phyloP scores from a whole-genome alignment of 108 stramenopile genomes.

The Fistulifera pelliculosa region DNA sequence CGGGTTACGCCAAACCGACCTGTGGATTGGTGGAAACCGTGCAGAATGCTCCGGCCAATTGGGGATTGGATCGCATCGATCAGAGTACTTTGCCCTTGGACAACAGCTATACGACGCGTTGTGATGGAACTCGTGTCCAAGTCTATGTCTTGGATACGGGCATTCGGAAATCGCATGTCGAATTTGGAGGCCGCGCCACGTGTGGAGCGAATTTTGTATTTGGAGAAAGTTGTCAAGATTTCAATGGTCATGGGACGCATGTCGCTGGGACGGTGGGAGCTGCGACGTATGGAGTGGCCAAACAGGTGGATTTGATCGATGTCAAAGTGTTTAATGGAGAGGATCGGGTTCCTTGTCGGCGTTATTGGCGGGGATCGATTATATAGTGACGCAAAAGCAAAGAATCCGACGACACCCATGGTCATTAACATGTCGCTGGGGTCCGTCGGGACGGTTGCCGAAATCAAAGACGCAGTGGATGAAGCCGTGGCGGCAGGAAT shows the following conservation, averaged over 20 bases:
- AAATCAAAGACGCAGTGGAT: neutral
- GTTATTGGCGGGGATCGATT: neutral
- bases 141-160: slow-evolving; percentile 3
- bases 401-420: too few relatives aligned
- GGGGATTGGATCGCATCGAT: neutral
- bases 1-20: too few relatives aligned
- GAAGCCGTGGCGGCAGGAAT: neutral
- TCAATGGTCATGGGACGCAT: slow-evolving; percentile 36
- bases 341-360: neutral
- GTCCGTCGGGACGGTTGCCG: neutral
- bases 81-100: neutral
- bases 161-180: slow-evolving; percentile 1
- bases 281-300: neutral
- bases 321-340: slow-evolving; percentile 10
- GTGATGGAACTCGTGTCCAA: slow-evolving; percentile 3
- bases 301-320: slow-evolving; percentile 16
- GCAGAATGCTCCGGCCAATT: too few relatives aligned
- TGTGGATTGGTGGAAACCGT: too few relatives aligned
- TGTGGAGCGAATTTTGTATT: neutral
- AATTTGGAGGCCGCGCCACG: neutral
- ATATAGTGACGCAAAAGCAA: too few relatives aligned
- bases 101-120: neutral
- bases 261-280: slow-evolving; percentile 40
- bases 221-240: slow-evolving; percentile 9
- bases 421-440: neutral